Conservation (phyloP, 768 basidiomycete genomes). For the Ramaria sp. region DNA sequence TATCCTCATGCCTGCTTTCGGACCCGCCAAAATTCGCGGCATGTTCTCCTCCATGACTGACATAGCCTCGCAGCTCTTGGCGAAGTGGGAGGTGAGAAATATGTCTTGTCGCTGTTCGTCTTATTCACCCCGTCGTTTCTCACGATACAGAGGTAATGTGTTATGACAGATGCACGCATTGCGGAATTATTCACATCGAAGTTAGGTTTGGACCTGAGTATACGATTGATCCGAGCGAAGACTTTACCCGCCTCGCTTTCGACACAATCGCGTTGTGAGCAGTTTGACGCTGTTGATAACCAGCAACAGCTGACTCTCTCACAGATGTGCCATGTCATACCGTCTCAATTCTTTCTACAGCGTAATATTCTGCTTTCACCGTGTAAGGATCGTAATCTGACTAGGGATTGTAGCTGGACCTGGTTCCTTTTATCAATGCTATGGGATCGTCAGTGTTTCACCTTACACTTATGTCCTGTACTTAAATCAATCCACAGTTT, state of each 20-base stretch:
- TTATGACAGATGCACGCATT: not conserved
- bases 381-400: not conserved
- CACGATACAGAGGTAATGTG: not conserved
- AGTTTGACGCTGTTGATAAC: constrained; percentile 24
- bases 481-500: constrained; percentile 20
- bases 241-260: constrained; percentile 38
- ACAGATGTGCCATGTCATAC: not conserved
- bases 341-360: constrained; percentile 39
- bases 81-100: constrained; percentile 4
- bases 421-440: constrained; percentile 29
- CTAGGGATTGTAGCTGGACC: constrained; percentile 17
- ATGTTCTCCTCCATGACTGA: constrained; percentile 43
- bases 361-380: constrained; percentile 11
- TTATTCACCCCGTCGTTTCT: not conserved
- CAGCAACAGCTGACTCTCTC: constrained; percentile 21
- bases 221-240: constrained; percentile 32
- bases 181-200: not conserved
- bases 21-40: constrained; percentile 28
- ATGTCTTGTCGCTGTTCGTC: not conserved
- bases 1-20: constrained; percentile 32
- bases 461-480: not conserved
- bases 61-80: constrained; percentile 24
- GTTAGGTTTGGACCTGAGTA: constrained; percentile 33
- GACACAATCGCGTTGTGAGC: constrained; percentile 33
- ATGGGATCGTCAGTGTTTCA: constrained; percentile 19